Evolutionary conservation across 2,329 filamentous ascomycete genomes (phyloP).

Genomic region (Ophiocordyceps sinensis): DNA sequence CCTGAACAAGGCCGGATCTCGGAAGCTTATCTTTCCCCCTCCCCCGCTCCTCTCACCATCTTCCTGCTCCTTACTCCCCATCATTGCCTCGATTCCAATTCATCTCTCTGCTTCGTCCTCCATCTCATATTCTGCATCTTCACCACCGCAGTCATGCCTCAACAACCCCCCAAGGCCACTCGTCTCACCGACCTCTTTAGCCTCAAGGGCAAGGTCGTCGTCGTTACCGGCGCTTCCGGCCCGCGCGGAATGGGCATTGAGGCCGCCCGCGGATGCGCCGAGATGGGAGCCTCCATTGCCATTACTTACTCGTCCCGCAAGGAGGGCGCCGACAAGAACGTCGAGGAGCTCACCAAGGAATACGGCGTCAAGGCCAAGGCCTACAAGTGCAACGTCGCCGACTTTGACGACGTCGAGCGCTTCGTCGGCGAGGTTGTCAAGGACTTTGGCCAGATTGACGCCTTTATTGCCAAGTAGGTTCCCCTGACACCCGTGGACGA

Average conservation of each 20-base stretch:
- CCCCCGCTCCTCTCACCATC: no score
- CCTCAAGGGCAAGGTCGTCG: slow-evolving; percentile 57
- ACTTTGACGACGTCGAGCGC: slow-evolving; percentile 34
- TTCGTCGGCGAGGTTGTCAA: slow-evolving; percentile 48
- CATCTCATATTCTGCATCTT: background rate
- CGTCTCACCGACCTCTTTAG: slow-evolving; percentile 54
- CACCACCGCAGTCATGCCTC: slow-evolving; percentile 32
- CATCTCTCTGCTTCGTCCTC: background rate
- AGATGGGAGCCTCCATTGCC: slow-evolving; percentile 56
- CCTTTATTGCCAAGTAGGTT: slow-evolving; percentile 61
- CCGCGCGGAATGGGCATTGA: slow-evolving; percentile 58
- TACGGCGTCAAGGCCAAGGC: slow-evolving; percentile 55
- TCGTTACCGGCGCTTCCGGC: slow-evolving; percentile 55
- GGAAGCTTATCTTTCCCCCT: no score
- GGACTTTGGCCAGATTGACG: slow-evolving; percentile 62
- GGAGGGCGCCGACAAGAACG: slow-evolving; percentile 51
- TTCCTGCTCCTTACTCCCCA: no score
- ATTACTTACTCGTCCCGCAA: slow-evolving; percentile 61
- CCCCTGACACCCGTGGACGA: background rate
- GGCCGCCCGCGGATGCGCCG: slow-evolving; percentile 54
- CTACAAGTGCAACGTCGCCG: slow-evolving; percentile 44
- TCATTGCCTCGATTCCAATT: background rate
- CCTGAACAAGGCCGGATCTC: no score
- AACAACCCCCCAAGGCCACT: slow-evolving; percentile 39
- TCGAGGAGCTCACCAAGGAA: slow-evolving; percentile 45